Evolutionary conservation across 202 grass and related monocot species (phyloP).

Genomic region (Setaria italica): DNA sequence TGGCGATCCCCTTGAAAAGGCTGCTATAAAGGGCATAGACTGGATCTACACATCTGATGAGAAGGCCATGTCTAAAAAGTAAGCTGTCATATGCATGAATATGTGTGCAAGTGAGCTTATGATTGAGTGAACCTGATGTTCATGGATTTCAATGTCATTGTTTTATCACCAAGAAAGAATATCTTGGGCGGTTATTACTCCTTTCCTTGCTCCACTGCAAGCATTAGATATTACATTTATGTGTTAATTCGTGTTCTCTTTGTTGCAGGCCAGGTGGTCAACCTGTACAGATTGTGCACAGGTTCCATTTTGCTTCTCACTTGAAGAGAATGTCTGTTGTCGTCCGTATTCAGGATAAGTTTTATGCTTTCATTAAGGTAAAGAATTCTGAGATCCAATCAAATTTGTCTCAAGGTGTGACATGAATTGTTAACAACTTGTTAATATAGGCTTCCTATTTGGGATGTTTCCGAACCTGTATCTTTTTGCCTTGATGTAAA

Average conservation of each 20-base stretch:
- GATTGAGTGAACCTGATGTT: constrained; percentile 2
- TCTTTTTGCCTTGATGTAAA: constrained; percentile 9
- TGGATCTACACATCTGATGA: constrained; percentile 99
- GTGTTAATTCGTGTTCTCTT: constrained; percentile 30
- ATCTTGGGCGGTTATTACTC: background rate
- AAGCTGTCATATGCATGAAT: constrained; percentile 54
- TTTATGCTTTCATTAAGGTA: constrained; percentile 94
- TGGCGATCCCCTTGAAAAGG: constrained; percentile 98
- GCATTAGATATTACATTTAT: background rate
- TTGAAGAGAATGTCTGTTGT: constrained; percentile 99
- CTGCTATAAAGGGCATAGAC: constrained; percentile 96
- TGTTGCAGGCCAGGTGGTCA: constrained; percentile 78
- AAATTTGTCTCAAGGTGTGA: background rate
- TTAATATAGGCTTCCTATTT: constrained; percentile 26
- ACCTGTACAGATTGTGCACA: constrained; percentile 94
- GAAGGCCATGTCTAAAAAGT: constrained; percentile 90
- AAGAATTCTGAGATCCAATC: constrained; percentile 38
- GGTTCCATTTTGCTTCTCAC: constrained; percentile 99
- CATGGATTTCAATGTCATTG: constrained; percentile 29
- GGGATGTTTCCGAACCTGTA: constrained; percentile 13
- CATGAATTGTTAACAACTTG: background rate
- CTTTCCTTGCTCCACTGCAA: background rate
- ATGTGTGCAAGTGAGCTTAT: constrained; percentile 10
- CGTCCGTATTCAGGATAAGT: constrained; percentile 84
- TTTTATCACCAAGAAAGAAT: background rate